Conservation (phyloP, 768 basidiomycete genomes). For the Rhizopogon roseolus region DNA sequence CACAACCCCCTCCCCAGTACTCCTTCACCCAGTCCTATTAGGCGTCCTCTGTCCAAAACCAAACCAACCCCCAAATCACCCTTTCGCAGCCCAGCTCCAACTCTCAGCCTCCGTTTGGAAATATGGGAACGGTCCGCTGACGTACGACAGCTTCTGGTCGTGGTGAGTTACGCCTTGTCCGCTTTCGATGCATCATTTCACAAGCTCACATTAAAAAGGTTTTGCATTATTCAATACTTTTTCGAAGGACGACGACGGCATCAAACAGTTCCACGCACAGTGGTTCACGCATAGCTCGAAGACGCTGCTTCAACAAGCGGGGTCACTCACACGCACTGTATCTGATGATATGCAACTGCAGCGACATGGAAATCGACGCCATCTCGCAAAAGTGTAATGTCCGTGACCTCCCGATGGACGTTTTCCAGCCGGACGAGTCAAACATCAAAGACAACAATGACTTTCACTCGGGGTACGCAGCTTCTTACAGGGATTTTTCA, state of each 20-base stretch:
- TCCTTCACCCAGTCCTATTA: slow-evolving; percentile 2
- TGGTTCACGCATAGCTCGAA: slow-evolving; percentile 65
- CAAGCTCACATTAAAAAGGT: slow-evolving; percentile 41
- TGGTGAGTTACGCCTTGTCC: slow-evolving; percentile 45
- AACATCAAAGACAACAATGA: slow-evolving; percentile 32
- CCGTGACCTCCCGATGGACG: slow-evolving; percentile 32
- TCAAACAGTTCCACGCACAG: slow-evolving; percentile 63
- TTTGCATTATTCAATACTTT: slow-evolving; percentile 63
- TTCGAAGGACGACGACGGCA: slow-evolving; percentile 38
- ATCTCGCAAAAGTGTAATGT: slow-evolving; percentile 59
- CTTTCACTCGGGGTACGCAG: slow-evolving; percentile 54
- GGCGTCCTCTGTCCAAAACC: slow-evolving; percentile 2
- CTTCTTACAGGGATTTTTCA: neutral
- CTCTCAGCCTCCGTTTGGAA: slow-evolving; percentile 21
- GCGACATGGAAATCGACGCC: slow-evolving; percentile 45
- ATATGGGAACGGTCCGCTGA: slow-evolving; percentile 27
- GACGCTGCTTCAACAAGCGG: slow-evolving; percentile 60
- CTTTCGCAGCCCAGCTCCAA: neutral
- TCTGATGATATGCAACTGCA: slow-evolving; percentile 49
- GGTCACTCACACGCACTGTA: slow-evolving; percentile 60
- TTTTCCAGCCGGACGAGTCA: slow-evolving; percentile 46
- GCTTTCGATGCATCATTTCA: neutral
- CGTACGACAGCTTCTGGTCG: slow-evolving; percentile 65
- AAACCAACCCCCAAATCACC: neutral
- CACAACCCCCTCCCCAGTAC: slow-evolving; percentile 10